Evolutionary conservation across 208 protist species (phyloP).

Genomic region (Acanthamoeba lenticulata): DNA sequence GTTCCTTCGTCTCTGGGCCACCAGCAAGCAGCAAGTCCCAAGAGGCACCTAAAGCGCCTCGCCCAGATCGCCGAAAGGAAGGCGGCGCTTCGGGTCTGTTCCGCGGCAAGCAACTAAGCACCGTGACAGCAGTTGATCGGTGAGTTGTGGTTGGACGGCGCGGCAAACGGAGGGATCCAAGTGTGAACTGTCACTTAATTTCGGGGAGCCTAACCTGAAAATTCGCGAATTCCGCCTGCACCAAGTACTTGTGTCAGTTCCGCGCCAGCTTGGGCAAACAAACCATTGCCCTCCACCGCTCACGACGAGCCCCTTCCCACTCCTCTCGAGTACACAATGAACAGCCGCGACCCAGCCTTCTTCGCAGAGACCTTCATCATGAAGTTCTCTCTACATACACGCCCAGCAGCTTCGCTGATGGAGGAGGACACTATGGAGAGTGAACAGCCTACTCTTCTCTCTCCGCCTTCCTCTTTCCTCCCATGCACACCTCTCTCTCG

Average conservation of each 20-base stretch:
- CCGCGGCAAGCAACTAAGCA: too few relatives aligned
- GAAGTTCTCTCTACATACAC: too few relatives aligned
- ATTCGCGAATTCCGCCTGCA: background rate
- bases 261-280: too few relatives aligned
- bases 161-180: background rate
- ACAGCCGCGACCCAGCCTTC: background rate
- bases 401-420: background rate
- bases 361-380: conserved; percentile 27
- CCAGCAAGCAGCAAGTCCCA: too few relatives aligned
- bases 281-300: background rate
- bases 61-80: too few relatives aligned
- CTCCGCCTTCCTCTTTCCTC: background rate
- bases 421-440: background rate
- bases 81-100: too few relatives aligned
- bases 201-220: background rate
- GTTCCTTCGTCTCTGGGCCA: too few relatives aligned
- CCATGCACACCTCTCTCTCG: conserved; percentile 11
- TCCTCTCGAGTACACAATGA: background rate
- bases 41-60: too few relatives aligned
- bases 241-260: too few relatives aligned
- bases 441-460: background rate
- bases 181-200: background rate
- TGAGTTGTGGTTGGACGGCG: background rate
- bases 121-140: too few relatives aligned
- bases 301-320: background rate